Evolutionary conservation across 2,329 filamentous ascomycete species (phyloP).

Genomic region (Dactylonectria estremocensis): DNA sequence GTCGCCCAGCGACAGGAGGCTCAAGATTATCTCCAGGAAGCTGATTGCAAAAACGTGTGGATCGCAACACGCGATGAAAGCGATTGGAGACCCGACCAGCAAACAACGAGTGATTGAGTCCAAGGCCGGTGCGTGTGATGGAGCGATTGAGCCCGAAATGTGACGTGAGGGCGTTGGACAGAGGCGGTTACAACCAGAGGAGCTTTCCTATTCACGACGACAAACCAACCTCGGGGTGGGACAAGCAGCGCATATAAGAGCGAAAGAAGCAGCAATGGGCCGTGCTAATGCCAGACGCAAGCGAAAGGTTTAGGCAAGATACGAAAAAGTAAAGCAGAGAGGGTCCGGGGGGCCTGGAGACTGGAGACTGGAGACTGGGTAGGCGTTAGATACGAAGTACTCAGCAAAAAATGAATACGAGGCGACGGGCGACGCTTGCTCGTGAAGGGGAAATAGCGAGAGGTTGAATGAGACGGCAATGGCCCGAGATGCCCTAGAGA

Average conservation of each 20-base stretch:
- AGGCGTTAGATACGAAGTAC: background rate
- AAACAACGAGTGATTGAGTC: background rate
- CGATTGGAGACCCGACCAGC: background rate
- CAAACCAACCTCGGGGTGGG: background rate
- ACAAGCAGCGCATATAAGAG: constrained; percentile 20
- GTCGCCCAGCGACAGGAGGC: constrained; percentile 17
- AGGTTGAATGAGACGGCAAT: constrained; percentile 1
- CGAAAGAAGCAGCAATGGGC: constrained; percentile 12
- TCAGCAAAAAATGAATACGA: constrained; percentile 3
- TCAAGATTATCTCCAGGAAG: background rate
- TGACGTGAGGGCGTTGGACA: background rate
- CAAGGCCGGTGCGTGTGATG: background rate
- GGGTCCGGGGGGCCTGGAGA: constrained; percentile 11
- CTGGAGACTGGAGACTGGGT: too few relatives aligned
- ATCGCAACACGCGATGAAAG: background rate
- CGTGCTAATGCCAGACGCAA: constrained; percentile 7
- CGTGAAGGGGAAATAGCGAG: constrained; percentile 6
- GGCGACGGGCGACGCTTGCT: background rate
- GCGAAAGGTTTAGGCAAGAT: constrained; percentile 20
- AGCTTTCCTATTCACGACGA: constrained; percentile 1
- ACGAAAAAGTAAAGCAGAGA: constrained; percentile 23
- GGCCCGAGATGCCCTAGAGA: background rate
- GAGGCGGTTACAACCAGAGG: constrained; percentile 1
- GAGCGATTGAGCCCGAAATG: background rate
- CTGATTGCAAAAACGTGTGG: background rate